Base-by-base conservation (phyloP, 441 rosid genomes). In the Syzygium malaccense region DNA sequence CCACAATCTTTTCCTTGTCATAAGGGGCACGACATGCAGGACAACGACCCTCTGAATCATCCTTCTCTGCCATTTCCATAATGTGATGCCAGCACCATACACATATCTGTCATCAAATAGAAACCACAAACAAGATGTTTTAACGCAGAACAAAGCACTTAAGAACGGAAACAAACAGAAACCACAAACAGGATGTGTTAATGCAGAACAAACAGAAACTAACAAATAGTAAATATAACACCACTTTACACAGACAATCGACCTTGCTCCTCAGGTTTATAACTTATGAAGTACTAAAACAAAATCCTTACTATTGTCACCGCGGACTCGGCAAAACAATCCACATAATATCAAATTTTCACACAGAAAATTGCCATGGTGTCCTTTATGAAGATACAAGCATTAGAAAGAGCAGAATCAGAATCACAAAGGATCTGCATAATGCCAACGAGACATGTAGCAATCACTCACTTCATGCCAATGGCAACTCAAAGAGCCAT, bases 31-130 rank as follows among this genome's bases (percentile, higher is more conserved):
- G 96, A 75, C 96, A 95, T 71, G 96, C 96, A 14, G 96, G 96
- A 85, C 96, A 95, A 51, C 94, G 93, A 30, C 96, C 96, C 90
- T 94, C 96, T 18, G 91, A 88, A 7, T 85, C 90, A 90, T 92
- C 93, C 93, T 92, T 95, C 90, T 94, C 96, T 66, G 96, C 95
- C 96, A 95, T 92, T 45, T 95, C 94, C 93, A 92, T 93, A 28
- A 95, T 88, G 54, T 94, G 95, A 90, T 94, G 92, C 96, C 96
- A 95, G 86, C 96, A 95, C 95, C 96, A 95, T 85, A 95, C 96
- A 93, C 96, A 95, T 75, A 95, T 91, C 96, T 94, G 88, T 25
- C 54, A 87, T 75, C 83, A 86, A 71, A 79, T 19, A 55, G 23
- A 60, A 15, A 19, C 26, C 37, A 25, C 51, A 64, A 26, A 41